Conservation (phyloP, 495 filamentous ascomycete genomes). For the Trichoderma gamsii region DNA sequence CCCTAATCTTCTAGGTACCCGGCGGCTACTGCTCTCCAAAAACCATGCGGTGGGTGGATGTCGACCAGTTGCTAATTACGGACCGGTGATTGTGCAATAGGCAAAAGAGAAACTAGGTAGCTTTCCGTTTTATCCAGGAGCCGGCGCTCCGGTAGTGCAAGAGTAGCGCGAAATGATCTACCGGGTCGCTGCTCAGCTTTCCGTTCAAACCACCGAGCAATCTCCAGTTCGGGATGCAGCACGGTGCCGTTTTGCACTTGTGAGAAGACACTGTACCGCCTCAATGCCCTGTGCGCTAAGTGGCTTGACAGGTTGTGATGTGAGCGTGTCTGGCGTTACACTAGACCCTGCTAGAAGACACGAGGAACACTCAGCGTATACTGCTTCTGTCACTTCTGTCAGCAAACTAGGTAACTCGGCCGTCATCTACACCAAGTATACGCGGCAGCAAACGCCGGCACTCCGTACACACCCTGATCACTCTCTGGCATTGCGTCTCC, state of each 20-base stretch:
- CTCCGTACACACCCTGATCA: background rate
- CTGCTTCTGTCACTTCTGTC: background rate
- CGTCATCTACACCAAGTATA: background rate
- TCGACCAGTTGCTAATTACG: background rate
- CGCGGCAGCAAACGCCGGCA: background rate
- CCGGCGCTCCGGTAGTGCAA: background rate
- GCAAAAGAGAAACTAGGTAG: background rate
- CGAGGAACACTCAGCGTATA: background rate
- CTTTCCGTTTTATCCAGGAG: background rate
- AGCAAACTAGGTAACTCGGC: background rate
- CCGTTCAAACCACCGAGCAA: background rate
- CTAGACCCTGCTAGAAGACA: background rate
- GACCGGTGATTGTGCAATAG: background rate
- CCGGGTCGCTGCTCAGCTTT: background rate
- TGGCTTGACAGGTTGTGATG: background rate
- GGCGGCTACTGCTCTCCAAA: background rate
- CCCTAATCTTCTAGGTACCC: background rate
- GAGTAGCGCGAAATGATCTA: background rate
- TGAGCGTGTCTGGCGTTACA: background rate
- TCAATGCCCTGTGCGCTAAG: background rate
- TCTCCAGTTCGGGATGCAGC: background rate
- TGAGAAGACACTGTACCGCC: background rate
- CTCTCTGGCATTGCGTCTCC: constrained; percentile 9
- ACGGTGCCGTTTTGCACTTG: background rate
- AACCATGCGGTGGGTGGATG: background rate